Conservation (phyloP, 345 rosid genomes). For the Bruguiera sexangula region DNA sequence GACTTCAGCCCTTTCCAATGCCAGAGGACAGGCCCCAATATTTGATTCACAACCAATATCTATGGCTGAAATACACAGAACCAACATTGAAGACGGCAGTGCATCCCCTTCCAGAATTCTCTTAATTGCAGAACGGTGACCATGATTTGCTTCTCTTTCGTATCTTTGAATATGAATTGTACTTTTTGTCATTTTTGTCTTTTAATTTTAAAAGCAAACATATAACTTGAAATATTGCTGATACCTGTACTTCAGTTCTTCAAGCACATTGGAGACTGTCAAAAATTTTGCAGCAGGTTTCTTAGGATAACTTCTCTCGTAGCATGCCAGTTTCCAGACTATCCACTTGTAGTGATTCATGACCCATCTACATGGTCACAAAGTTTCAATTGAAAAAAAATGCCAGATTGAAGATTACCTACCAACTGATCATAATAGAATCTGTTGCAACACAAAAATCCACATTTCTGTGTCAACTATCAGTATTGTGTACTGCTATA, state of each 20-base stretch:
- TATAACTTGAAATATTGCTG: conserved; percentile 7
- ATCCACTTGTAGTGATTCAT: conserved; percentile 88
- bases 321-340: conserved; percentile 88
- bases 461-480: neutral
- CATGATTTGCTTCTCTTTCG: conserved; percentile 90
- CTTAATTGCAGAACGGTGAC: conserved; percentile 84
- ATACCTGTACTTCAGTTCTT: conserved; percentile 94
- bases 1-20: conserved; percentile 34
- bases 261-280: conserved; percentile 73
- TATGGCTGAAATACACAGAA: conserved; percentile 71
- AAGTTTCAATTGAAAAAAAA: neutral
- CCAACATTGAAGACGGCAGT: conserved; percentile 64
- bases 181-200: conserved; percentile 16
- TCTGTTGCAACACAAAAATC: neutral
- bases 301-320: conserved; percentile 58
- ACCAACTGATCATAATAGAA: neutral
- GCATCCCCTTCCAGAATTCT: conserved; percentile 86
- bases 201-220: conserved; percentile 14
- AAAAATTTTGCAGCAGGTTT: conserved; percentile 58
- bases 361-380: conserved; percentile 61
- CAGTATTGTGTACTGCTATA: neutral
- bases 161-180: conserved; percentile 47
- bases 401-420: neutral
- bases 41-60: conserved; percentile 28
- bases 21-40: conserved; percentile 26